Base-by-base conservation (phyloP, 805 yeast species). In the Suhomyces sp. region DNA sequence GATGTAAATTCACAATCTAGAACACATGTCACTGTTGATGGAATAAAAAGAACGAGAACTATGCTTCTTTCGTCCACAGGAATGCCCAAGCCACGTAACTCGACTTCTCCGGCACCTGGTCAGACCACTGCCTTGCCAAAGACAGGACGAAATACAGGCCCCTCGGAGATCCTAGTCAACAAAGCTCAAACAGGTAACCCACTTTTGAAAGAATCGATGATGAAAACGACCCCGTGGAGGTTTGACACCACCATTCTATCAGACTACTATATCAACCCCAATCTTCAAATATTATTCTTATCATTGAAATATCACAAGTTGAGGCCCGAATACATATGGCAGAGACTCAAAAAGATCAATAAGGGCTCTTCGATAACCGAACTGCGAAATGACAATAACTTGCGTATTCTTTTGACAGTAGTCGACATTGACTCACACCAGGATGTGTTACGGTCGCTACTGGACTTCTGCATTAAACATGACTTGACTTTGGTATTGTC, bases 121-220 rank as follows among this genome's bases (percentile, higher is more conserved):
- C 42, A 7, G 8, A 38, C 42, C 6, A 38, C 5, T 7, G 6
- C 4, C 2, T 17, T 47, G n/a, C 44, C 50, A 12, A 13, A 27
- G 9, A 27, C 45, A 26, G 36, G 40, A 26, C 23, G 54, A 33
- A n/a, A 45, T 15, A 22, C 12, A 13, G 55, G 50, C 6, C 57
- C 58, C 4, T 44, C 60, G 2, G 58, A 55, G 13, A 52, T 57
- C 17, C 54, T 57, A 10, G 56, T 57, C n/a, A 49, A 47, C 51
- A 80, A 82, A 40, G 77, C 86, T 0, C 94, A 88, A 64, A 82
- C 79, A 47, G 92, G 89, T 1, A 88, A 88, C 62, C 93, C 93
- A 5, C 65, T 88, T 41, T 68, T 88, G 6, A 78, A 78, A 46
- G 72, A 76, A 31, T 68, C 78, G 3, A 55, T 64, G 51, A 66